Conservation (phyloP, 805 yeast species). For the Diddensiella santjacobensis region DNA sequence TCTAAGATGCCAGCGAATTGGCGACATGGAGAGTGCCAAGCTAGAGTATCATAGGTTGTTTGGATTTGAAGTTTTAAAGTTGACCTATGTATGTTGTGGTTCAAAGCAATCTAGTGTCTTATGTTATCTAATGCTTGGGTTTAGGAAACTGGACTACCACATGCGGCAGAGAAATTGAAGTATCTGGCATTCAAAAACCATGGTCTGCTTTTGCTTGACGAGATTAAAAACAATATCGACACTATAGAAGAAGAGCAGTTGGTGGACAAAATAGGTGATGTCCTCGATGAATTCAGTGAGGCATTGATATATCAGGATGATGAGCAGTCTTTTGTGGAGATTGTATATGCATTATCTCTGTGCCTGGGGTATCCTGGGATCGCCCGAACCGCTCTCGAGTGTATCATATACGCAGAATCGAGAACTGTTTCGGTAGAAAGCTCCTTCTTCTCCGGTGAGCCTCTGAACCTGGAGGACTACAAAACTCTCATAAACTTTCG, state of each 20-base stretch:
- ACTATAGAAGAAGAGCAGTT: slow-evolving; percentile 31
- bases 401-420: slow-evolving; percentile 17
- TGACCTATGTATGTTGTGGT: slow-evolving; percentile 21
- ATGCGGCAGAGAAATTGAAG: slow-evolving; percentile 67
- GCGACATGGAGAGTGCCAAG: slow-evolving; percentile 48
- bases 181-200: slow-evolving; percentile 78
- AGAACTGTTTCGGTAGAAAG: slow-evolving; percentile 18
- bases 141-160: slow-evolving; percentile 44
- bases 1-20: slow-evolving; percentile 52
- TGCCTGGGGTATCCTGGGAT: slow-evolving; percentile 22
- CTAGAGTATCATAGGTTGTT: slow-evolving; percentile 59
- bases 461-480: slow-evolving; percentile 18
- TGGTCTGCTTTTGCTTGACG: slow-evolving; percentile 62
- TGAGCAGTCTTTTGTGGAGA: slow-evolving; percentile 24
- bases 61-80: slow-evolving; percentile 57
- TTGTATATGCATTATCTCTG: slow-evolving; percentile 17
- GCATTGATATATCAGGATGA: slow-evolving; percentile 41
- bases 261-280: slow-evolving; percentile 36
- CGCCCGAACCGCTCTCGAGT: slow-evolving; percentile 25
- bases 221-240: slow-evolving; percentile 29
- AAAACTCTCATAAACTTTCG: slow-evolving; percentile 5
- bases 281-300: slow-evolving; percentile 59
- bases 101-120: too few relatives aligned
- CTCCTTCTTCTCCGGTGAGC: slow-evolving; percentile 12
- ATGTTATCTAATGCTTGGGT: background rate